Evolutionary conservation across 345 rosid genomes (phyloP).

Genomic region (Firmiana major): DNA sequence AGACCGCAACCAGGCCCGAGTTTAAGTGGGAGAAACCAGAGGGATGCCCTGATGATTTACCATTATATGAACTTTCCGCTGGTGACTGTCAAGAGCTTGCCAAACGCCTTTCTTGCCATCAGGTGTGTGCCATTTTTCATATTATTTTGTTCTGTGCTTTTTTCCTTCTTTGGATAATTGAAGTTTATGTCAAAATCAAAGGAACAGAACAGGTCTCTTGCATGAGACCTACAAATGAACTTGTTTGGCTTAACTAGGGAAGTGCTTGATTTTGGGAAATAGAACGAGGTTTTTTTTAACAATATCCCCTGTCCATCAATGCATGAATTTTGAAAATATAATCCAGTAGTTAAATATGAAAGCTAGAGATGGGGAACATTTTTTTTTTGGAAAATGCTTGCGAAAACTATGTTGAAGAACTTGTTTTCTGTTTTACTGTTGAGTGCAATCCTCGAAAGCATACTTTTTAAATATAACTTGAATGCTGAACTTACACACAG

Average conservation of each 20-base stretch:
- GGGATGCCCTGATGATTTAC: constrained; percentile 68
- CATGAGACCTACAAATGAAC: too few relatives aligned
- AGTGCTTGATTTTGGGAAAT: not conserved
- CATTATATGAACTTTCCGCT: constrained; percentile 56
- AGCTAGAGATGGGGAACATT: not conserved
- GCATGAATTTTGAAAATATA: not conserved
- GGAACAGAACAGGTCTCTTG: too few relatives aligned
- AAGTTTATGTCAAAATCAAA: too few relatives aligned
- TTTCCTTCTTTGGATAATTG: not conserved
- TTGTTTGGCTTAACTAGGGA: not conserved
- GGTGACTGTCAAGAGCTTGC: constrained; percentile 62
- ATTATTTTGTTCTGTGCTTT: not conserved
- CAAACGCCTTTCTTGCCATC: constrained; percentile 75
- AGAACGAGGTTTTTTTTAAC: not conserved
- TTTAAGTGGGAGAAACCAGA: constrained; percentile 79
- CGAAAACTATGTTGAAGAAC: not conserved
- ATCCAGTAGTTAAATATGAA: not conserved
- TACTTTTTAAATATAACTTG: constrained; percentile 7
- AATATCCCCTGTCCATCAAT: not conserved
- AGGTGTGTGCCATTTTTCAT: constrained; percentile 37
- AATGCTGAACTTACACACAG: constrained; percentile 32
- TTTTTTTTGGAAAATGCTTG: not conserved
- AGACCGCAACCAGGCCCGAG: constrained; percentile 43
- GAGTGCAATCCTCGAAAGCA: not conserved
- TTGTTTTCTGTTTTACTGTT: not conserved